Base-by-base conservation (phyloP, 2,329 filamentous ascomycete species). In the Macrophomina pseudophaseolina region DNA sequence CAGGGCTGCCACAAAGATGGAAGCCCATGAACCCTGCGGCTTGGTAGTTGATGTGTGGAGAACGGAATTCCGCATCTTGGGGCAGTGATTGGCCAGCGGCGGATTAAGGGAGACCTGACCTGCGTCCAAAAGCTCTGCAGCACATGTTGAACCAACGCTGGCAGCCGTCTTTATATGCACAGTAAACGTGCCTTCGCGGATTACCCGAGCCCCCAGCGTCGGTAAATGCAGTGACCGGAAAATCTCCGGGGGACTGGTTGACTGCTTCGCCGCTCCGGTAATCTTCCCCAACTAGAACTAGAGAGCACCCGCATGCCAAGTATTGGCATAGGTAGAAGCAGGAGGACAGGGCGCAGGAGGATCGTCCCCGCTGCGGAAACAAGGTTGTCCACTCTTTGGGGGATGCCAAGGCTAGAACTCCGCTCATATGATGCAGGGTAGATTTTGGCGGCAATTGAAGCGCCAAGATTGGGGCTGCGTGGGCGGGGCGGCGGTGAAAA, bases 11-110 rank as follows among this genome's bases (percentile, higher is more conserved):
- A 49, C 30, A 9, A 49, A 38, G 2, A 49, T 16, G 6, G 58
- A 62, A 49, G n/a, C 30, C 58, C 44, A 62, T n/a, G 58, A 38
- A 30, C 44, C 30, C 28, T 62, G 42, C 32, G 42, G 42, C 42
- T 35, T 42, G 28, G 44, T 6, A 32, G 18, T 16, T 38, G 53
- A 38, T n/a, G 52, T 33, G 5, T 54, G 52, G 12, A 58, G 54
- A 11, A 46, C 5, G 3, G 54, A 33, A 44, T 12, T 8, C 54
- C 28, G 12, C 54, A 59, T 59, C 12, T 23, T 48, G 56, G 16
- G 48, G 56, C 23, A 23, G 16, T 33, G 35, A 12, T 4, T 7
- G 11, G 28, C 5, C 5, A 12, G 52, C 7, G 40, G 54, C 3
- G 35, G 35, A 4, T 8, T 7, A 38, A 8, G 35, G 4, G 35